These are phyloP conservation scores for Colletotrichum acutatum DNA, from an alignment of 2,329 filamentous ascomycete species.

Conservation along the genomic window DNA sequence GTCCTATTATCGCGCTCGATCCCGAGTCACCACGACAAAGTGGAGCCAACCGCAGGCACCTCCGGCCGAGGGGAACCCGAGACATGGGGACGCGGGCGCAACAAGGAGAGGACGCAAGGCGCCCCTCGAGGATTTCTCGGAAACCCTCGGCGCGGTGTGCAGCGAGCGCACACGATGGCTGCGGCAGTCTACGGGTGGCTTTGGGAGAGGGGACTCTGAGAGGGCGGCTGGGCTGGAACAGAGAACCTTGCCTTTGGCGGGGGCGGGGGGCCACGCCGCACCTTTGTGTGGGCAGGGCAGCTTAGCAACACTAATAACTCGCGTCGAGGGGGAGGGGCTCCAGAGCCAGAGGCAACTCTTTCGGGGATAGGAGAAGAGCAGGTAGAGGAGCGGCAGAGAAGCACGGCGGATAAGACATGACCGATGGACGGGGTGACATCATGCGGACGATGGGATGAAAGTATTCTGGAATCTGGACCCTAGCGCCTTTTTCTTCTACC, in stretches of 20 bases:
- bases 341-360: no score
- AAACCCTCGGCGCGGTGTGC: conserved; percentile 32
- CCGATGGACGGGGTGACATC: conserved; percentile 9
- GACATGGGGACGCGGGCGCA: conserved; percentile 25
- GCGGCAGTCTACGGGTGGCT: conserved; percentile 1
- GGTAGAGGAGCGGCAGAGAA: neutral
- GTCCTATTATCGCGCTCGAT: conserved; percentile 26
- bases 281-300: neutral
- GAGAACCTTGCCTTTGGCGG: conserved; percentile 1
- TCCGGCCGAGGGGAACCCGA: conserved; percentile 44
- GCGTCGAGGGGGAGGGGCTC: neutral
- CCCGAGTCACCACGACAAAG: conserved; percentile 33
- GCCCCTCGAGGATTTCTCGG: conserved; percentile 38
- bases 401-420: neutral
- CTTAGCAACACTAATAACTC: neutral
- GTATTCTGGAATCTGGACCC: neutral
- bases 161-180: conserved; percentile 14
- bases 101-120: neutral
- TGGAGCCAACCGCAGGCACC: conserved; percentile 28
- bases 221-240: conserved; percentile 1
- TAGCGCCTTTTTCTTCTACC: neutral
- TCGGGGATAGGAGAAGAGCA: neutral
- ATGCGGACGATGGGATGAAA: neutral
- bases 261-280: no score
- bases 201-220: neutral